Percentiles rank a stretch among this genome's conserved stretches.
Evolutionary conservation across 225 moss, liverwort and hornwort genomes (phyloP).

Genomic region (Physcomitrium patens): DNA sequence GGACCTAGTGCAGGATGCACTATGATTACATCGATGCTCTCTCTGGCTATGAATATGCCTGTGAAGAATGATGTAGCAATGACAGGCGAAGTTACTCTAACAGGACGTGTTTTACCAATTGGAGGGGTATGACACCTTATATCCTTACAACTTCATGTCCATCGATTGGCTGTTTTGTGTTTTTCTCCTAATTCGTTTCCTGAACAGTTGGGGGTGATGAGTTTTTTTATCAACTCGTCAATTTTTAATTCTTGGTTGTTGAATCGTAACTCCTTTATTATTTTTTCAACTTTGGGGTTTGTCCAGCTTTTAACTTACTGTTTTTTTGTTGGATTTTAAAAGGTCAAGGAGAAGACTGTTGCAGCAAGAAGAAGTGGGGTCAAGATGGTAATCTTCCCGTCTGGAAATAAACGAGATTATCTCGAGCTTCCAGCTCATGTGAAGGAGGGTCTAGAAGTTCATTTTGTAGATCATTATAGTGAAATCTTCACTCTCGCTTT

Average conservation of each 20-base stretch:
- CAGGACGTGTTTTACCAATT: conserved; percentile 95
- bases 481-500: conserved; percentile 86
- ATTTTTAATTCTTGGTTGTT: too few relatives aligned
- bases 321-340: conserved; percentile 14
- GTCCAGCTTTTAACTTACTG: not conserved
- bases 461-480: conserved; percentile 90
- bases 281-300: too few relatives aligned
- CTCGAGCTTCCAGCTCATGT: conserved; percentile 93
- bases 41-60: conserved; percentile 77
- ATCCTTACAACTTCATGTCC: not conserved
- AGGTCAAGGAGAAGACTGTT: conserved; percentile 98
- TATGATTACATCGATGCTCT: conserved; percentile 96
- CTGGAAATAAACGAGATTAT: conserved; percentile 84
- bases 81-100: conserved; percentile 98
- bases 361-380: conserved; percentile 97
- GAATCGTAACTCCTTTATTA: too few relatives aligned
- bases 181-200: too few relatives aligned
- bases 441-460: conserved; percentile 81
- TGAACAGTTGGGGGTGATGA: too few relatives aligned
- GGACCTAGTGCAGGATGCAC: conserved; percentile 99
- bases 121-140: conserved; percentile 73
- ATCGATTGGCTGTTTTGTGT: too few relatives aligned
- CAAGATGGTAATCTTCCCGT: conserved; percentile 86
- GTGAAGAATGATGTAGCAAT: conserved; percentile 90
- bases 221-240: too few relatives aligned